Evolutionary conservation across 331 rosid genomes (phyloP).

Genomic region (Prunus yedoensis): DNA sequence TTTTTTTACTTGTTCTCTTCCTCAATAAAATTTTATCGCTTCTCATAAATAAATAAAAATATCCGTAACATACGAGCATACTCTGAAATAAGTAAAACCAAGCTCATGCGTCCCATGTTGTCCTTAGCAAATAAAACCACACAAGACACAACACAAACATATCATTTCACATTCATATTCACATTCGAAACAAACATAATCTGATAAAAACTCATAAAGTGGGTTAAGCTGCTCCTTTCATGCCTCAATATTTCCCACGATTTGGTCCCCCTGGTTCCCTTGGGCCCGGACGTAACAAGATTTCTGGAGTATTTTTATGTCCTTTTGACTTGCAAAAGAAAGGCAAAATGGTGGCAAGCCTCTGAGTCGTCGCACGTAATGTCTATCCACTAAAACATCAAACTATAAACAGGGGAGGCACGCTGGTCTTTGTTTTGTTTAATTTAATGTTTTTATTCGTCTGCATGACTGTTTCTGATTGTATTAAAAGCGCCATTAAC

Average conservation of each 20-base stretch:
- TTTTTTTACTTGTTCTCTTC: too few relatives aligned
- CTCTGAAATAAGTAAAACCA: not conserved
- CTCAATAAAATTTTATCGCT: too few relatives aligned
- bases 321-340: constrained; percentile 1
- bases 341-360: not conserved
- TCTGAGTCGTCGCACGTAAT: not conserved
- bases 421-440: not conserved
- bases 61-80: not conserved
- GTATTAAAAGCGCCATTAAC: too few relatives aligned
- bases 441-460: not conserved
- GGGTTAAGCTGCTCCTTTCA: not conserved
- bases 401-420: not conserved
- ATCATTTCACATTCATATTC: not conserved
- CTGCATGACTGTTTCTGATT: too few relatives aligned
- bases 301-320: not conserved
- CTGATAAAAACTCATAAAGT: not conserved
- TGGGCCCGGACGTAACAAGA: not conserved
- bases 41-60: too few relatives aligned
- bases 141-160: not conserved
- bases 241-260: not conserved
- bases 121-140: not conserved
- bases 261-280: constrained; percentile 14
- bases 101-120: too few relatives aligned
- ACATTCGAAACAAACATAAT: not conserved
- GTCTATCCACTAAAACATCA: constrained; percentile 7